Base-by-base conservation (phyloP, 2,329 filamentous ascomycete genomes). In the Sodiomyces alkalinus region DNA sequence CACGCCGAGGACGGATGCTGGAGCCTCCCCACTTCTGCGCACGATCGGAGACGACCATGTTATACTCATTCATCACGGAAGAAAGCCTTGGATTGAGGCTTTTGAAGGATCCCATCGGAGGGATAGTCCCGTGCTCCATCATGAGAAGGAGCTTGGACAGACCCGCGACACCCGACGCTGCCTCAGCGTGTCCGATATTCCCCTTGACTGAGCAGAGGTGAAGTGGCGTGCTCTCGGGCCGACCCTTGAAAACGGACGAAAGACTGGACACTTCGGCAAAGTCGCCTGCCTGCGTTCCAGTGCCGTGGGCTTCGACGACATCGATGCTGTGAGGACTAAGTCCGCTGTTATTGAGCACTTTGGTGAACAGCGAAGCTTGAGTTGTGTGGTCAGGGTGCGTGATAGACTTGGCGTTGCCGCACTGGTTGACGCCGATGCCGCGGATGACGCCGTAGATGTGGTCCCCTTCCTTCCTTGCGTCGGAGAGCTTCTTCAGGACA, bases 381-480 rank as follows among this genome's bases (percentile, higher is more conserved):
- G 41, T 39, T 1, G 12, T 18, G 1, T 31, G 14, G 22, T 41
- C 33, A 2, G 42, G 38, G 12, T 39, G 36, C 0, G 41, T 45
- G 25, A 52, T 43, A 6, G 42, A 41, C 0, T 40, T 41, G 6
- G 42, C 44, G 17, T 48, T 55, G 3, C 54, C 54, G 30, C 62
- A 58, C 26, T 59, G 55, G 33, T 62, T 54, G 1, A 54, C 42
- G 0, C 43, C 51, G 0, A 52, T 52, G 2, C 42, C 47, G 0
- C 47, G 34, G 17, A 66, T 55, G 3, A 57, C 44, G 6, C 51
- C 58, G 2, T 53, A 38, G 12, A 63, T 48, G 1, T 46, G 45
- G 37, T 73, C 59, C 1, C 55, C 53, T 19, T 66, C 63, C 4
- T 41, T 39, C 0, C 68, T 19, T 0, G 65, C 65, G 24, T 56